Evolutionary conservation across 106 monocot species (phyloP), one percentile per base, ranked within the genome.

Genomic region (Posidonia australis): DNA sequence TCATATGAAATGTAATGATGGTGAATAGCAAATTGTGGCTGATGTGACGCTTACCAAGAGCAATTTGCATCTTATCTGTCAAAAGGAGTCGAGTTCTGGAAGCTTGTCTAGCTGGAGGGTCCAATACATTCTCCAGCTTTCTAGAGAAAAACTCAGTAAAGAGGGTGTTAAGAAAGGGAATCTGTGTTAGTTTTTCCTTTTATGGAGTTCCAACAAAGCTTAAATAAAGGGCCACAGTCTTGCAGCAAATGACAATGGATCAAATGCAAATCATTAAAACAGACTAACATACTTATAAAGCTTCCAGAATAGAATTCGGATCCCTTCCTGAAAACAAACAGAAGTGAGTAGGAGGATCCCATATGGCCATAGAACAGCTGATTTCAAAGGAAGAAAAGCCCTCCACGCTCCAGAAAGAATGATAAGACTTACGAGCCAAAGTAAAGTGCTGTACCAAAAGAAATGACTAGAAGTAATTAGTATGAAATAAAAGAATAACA

Each of bases 1-100:
- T n/a, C n/a, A 49, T 7, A 49, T 49, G 16, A 1, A 49, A 19
- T 17, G 49, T 49, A 12, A 1, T 17, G 41, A 10, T 62, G 61
- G 21, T 25, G 45, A 27, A 64, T 3, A 18, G 22, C 27, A 17
- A 64, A 5, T 24, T 11, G 6, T 6, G 1, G 6, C n/a, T 1
- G 14, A 32, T 4, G 54, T 14, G 36, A 67, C 67, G 18, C 78
- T 69, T 87, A 98, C 96, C 87, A 31, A 98, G 73, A 20, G 84
- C 82, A 68, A 98, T 84, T 66, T 77, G 82, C 90, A 90, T 79
- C 66, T 98, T 98, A 79, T 98, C 96, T 9, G 87, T 82, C 67
- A 77, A 76, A 63, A 75, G 73, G 43, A 98, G 87, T 6, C 82
- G 84, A 66, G 96, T 80, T 67, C 82, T 90, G 32, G 87, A 90